Evolutionary conservation across 129 eudicot species (phyloP), one percentile per base, ranked within the genome.

Genomic region (Artemisia argyi): DNA sequence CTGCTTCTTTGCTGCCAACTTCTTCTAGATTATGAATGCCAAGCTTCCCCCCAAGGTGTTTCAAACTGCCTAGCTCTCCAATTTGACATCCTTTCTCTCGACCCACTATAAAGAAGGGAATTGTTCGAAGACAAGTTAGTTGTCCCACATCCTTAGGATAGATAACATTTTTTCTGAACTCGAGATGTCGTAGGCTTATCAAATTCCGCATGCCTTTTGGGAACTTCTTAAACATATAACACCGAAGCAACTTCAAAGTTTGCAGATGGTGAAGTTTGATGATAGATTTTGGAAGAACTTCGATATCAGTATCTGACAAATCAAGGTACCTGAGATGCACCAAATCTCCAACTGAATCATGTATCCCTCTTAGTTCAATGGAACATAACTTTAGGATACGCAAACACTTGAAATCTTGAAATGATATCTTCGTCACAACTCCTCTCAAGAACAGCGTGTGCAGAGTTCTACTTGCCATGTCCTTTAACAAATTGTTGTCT

Each of bases 301-400:
- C 3, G 22, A 16, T 15, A 3, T 4, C 0, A 8, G 9, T 55
- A 55, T 2, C 7, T 55, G 61, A 55, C 22, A 55, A 17, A 55
- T 55, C 61, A 55, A 55, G 61, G 19, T 55, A 55, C 11, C 61
- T 55, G 19, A 55, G 61, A 55, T 55, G 24, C 11, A 55, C 24
- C 22, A 55, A 55, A 19, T 55, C 28, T 55, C 61, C 61, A n/a
- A 55, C 2, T 15, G 61, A 16, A 55, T 55, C 24, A 55, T n/a
- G 19, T 55, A 55, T n/a, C 6, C 0, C 9, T 8, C 1, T 5
- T 55, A 35, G 8, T 35, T 1, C 1, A 5, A 1, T 1, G 19
- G 6, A 0, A 6, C 61, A 5, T n/a, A 55, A n/a, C 61, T 15
- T 17, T 15, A 55, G 2, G 19, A 55, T 55, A 55, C 28, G 61